phyloP scores from a whole-genome alignment of 2,329 filamentous ascomycete species.

The Ampelomyces quisqualis region DNA sequence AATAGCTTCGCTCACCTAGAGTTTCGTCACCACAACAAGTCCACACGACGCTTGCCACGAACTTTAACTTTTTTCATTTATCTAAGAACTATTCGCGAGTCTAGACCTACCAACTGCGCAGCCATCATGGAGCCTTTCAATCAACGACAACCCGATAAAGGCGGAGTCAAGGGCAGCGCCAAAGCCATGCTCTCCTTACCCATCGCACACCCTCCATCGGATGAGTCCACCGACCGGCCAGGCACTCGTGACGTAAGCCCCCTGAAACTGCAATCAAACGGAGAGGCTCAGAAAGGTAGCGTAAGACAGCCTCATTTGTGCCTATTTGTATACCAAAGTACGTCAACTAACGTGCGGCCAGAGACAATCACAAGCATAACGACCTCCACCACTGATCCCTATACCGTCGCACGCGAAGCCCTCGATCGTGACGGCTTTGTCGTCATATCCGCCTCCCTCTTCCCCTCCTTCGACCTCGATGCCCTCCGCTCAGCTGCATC shows the following conservation, averaged over 20 bases:
- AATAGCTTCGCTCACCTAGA: too few species aligned
- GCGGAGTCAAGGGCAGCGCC: conserved; percentile 11
- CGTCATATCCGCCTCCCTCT: conserved; percentile 65
- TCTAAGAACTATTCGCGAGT: too few species aligned
- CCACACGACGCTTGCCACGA: too few species aligned
- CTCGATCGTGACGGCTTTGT: conserved; percentile 76
- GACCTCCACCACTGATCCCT: conserved; percentile 21
- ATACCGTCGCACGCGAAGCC: conserved; percentile 46
- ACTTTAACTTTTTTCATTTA: too few species aligned
- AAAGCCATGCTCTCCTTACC: conserved; percentile 11
- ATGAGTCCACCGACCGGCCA: conserved; percentile 1
- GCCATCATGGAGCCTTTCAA: neutral
- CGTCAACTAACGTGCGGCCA: too few species aligned
- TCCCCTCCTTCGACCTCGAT: conserved; percentile 51
- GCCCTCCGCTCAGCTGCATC: conserved; percentile 62
- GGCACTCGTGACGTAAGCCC: neutral
- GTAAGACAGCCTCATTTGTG: neutral
- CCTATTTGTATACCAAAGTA: too few species aligned
- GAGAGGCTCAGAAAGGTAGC: conserved; percentile 2
- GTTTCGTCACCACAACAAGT: too few species aligned
- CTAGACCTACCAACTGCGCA: too few species aligned
- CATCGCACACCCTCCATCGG: conserved; percentile 11
- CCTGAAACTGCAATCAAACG: neutral
- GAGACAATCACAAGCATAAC: conserved; percentile 9
- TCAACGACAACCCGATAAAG: conserved; percentile 9